These are phyloP conservation scores for Chlamydomonas sp. DNA, from an alignment of 139 green algal genomes.

Conservation along the genomic window DNA sequence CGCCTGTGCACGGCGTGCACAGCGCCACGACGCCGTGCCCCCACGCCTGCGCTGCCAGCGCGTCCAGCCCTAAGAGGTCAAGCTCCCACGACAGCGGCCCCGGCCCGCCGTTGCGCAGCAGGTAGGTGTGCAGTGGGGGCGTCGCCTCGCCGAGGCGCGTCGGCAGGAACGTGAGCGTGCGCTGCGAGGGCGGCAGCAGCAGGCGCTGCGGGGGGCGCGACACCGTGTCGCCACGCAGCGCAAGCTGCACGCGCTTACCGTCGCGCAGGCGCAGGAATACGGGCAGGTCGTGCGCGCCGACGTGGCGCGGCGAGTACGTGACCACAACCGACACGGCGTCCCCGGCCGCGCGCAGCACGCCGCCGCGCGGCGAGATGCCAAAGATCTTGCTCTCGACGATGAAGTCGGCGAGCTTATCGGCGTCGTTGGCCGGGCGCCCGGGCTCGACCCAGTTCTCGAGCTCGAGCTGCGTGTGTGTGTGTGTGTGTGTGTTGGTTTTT, in stretches of 20 bases:
- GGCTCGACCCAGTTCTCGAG: constrained; percentile 71
- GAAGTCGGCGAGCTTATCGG: constrained; percentile 38
- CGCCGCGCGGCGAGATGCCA: constrained; percentile 36
- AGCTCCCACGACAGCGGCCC: constrained; percentile 34
- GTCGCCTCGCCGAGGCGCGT: constrained; percentile 45
- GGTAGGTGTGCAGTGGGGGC: constrained; percentile 42
- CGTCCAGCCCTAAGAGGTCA: constrained; percentile 28
- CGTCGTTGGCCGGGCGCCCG: constrained; percentile 36
- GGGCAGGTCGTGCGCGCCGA: constrained; percentile 45
- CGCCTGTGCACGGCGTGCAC: not conserved
- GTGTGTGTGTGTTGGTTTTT: too few species aligned
- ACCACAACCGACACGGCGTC: constrained; percentile 16
- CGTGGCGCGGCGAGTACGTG: constrained; percentile 22
- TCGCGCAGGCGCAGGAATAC: constrained; percentile 49
- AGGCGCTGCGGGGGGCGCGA: constrained; percentile 22
- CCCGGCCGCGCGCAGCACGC: constrained; percentile 25
- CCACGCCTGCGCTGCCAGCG: constrained; percentile 29
- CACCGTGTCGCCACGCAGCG: constrained; percentile 46
- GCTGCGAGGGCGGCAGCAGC: constrained; percentile 21
- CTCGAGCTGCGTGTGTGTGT: too few species aligned
- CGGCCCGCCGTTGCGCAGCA: constrained; percentile 45
- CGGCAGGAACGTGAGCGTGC: constrained; percentile 36
- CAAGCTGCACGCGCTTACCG: constrained; percentile 55
- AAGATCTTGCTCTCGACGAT: constrained; percentile 57
- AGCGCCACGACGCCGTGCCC: constrained; percentile 34